Conservation (phyloP, 164 flowering plant species). For the Stephania yunnanensis region DNA sequence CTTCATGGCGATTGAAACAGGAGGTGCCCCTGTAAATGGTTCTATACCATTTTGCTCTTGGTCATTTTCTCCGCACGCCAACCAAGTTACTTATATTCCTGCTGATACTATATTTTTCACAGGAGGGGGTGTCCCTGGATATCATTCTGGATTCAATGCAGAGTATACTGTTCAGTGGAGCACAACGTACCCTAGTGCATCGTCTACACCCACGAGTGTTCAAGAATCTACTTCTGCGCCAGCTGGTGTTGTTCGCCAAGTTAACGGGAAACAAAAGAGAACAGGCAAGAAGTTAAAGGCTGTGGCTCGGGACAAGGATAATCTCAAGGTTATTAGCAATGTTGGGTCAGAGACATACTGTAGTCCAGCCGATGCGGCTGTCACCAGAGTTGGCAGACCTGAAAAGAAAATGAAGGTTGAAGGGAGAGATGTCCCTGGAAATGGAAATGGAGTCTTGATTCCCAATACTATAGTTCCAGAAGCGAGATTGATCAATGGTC, state of each 20-base stretch:
- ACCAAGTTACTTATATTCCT: conserved; percentile 45
- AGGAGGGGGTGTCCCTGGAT: conserved; percentile 41
- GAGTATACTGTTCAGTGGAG: conserved; percentile 61
- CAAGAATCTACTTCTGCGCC: conserved; percentile 31
- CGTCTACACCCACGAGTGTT: conserved; percentile 21
- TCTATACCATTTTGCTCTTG: conserved; percentile 45
- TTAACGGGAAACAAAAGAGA: conserved; percentile 28
- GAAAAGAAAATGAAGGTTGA: conserved; percentile 60
- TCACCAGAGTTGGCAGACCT: conserved; percentile 32
- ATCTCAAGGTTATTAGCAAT: neutral
- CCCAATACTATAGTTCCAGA: conserved; percentile 26
- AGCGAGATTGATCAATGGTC: conserved; percentile 22
- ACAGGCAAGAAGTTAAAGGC: conserved; percentile 24
- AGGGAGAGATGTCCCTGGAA: conserved; percentile 18
- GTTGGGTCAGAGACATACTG: conserved; percentile 16
- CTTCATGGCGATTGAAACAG: conserved; percentile 72
- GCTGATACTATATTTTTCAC: conserved; percentile 26
- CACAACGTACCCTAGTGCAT: conserved; percentile 41
- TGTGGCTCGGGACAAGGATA: conserved; percentile 27
- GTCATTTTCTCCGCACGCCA: conserved; percentile 49
- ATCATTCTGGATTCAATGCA: conserved; percentile 46
- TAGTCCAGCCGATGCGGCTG: conserved; percentile 15
- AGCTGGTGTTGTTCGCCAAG: conserved; percentile 24
- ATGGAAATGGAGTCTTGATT: conserved; percentile 24
- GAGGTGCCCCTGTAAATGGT: conserved; percentile 49